Evolutionary conservation across 108 stramenopile genomes (phyloP), one percentile per base, ranked within the genome.

Genomic region (Skeletonema potamos): DNA sequence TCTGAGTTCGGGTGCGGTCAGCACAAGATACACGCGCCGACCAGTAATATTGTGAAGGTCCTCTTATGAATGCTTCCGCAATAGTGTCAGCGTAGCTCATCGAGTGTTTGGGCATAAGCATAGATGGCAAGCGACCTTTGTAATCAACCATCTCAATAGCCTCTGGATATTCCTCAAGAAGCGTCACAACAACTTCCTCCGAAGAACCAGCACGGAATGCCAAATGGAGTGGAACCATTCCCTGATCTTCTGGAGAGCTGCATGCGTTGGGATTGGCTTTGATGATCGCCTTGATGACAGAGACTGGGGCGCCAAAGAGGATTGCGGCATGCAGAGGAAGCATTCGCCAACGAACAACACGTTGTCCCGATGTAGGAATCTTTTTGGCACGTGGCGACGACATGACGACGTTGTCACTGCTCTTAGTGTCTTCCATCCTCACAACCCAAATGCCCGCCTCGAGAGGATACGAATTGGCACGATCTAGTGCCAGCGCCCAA

Each of bases 401-500:
- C 44, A 27, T 22, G 58, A 22, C 33, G 1, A 51, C 32, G 8
- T 17, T 58, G 18, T 20, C 6, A 12, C 11, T 12, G 11, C 24
- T 27, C 20, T 4, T 6, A 20, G 12, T 13, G 7, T 64, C 62
- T 12, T 54, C 63, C 10, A 39, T 46, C 12, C 89, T 68, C 11
- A 86, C 74, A 18, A 93, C 87, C 92, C 92, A 93, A 41, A 85
- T 89, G 3, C 59, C 75, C 8, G 80, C 86, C 70, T 93, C 92
- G 30, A 72, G 69, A 7, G 89, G 89, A 65, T 87, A 87, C 4
- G 81, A 54, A 22, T 79, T 74, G 30, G 83, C 81, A 15, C 89
- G 72, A 12, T 70, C 63, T 5, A 68, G 51, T 1, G 87, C 91
- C 58, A 84, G 34, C 13, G 85, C 81, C 91, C 91, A 92, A 41